phyloP scores from a whole-genome alignment of 176 grass and related monocot species.

The Aegilops speltoides region DNA sequence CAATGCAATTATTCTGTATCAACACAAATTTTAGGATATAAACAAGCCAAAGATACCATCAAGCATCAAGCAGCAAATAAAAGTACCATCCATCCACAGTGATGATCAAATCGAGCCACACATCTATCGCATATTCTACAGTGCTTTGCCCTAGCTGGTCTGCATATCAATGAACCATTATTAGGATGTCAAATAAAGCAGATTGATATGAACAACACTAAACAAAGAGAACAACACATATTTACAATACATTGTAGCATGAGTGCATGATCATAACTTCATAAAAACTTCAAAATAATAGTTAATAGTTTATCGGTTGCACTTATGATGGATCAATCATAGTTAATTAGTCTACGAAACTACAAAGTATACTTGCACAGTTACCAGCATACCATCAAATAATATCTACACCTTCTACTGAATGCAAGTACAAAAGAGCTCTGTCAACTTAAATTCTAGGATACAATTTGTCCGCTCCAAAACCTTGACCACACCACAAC shows the following conservation, averaged over 20 bases:
- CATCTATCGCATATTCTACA: constrained; percentile 97
- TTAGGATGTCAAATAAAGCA: constrained; percentile 40
- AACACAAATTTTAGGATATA: constrained; percentile 35
- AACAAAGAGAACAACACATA: background rate
- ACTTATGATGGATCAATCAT: background rate
- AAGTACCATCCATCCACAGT: constrained; percentile 99
- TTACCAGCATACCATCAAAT: background rate
- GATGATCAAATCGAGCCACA: constrained; percentile 97
- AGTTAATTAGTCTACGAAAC: constrained; percentile 7
- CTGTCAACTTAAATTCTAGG: background rate
- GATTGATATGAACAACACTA: background rate
- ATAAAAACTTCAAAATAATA: constrained; percentile 15
- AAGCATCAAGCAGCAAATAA: constrained; percentile 17
- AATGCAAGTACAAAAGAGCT: background rate
- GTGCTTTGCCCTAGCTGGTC: constrained; percentile 97
- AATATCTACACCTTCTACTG: background rate
- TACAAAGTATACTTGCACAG: constrained; percentile 1
- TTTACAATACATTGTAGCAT: background rate
- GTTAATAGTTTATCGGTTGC: constrained; percentile 1
- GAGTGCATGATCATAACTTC: background rate
- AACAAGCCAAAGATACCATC: constrained; percentile 23
- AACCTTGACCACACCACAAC: background rate
- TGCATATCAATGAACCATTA: constrained; percentile 38
- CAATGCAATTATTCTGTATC: constrained; percentile 96
- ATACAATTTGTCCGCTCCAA: background rate